Evolutionary conservation across 2,329 filamentous ascomycete species (phyloP), one percentile per base, ranked within the genome.

Genomic region (Kalaharituber pfeilii): DNA sequence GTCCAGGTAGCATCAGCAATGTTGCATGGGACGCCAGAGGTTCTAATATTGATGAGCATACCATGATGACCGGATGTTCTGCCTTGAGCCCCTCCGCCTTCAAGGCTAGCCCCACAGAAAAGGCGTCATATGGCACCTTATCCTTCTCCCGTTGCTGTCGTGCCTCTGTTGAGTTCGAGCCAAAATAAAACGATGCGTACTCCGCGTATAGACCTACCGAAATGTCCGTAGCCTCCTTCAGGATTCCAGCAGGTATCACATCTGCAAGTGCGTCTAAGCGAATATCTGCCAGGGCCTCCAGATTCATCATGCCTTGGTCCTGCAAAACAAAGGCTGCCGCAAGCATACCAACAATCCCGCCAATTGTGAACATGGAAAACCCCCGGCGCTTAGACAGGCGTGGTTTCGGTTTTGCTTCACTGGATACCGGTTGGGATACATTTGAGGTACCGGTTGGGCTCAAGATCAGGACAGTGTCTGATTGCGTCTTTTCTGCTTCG

Each of bases 11-110:
- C 33, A 39, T 39, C 33, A 39, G 33, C 33, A 25, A 11, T 47
- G 42, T 13, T 47, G 15, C 42, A 15, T 25, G 5, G 15, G 20
- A 39, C 20, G 20, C 33, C 33, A 6, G 20, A 22, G 42, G 20
- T 5, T 22, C 42, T 47, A 13, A 47, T 24, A 22, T 47, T 22
- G n/a, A 39, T n/a, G n/a, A n/a, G 8, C 51, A 25, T 58, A 58
- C 58, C 89, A 98, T 96, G 59, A 98, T 84, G 58, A 98, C 81
- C 1, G 91, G 86, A 63, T 95, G 87, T 56, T 84, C 76, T 15
- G 85, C 89, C 49, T 76, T 68, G 18, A 96, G 75, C 1, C 93
- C 93, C 67, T 95, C 84, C 3, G 80, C 72, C 36, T 80, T 80
- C 20, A 88, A 82, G 64, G 93, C 84, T 27, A 91, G 71, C 4